These are phyloP conservation scores for Trichosporon sp. DNA, from an alignment of 1,284 basidiomycete species.

Conservation along the genomic window DNA sequence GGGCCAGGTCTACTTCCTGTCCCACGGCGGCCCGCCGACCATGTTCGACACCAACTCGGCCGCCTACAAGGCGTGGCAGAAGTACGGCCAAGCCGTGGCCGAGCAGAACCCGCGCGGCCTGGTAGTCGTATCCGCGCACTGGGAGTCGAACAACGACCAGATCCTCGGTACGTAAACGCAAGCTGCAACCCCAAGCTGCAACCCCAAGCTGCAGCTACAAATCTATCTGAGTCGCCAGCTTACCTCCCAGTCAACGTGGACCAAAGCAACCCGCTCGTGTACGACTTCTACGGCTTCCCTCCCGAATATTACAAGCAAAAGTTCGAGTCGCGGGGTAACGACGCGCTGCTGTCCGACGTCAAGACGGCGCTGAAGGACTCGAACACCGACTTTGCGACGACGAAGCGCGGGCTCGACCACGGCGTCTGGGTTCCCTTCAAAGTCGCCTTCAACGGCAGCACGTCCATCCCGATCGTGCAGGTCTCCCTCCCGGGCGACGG, in stretches of 20 bases:
- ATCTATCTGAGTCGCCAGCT: background rate
- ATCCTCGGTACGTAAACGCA: slow-evolving; percentile 39
- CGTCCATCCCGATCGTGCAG: slow-evolving; percentile 55
- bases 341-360: slow-evolving; percentile 40
- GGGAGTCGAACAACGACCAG: slow-evolving; percentile 49
- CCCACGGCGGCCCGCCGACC: slow-evolving; percentile 57
- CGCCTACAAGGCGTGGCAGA: slow-evolving; percentile 57
- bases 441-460: slow-evolving; percentile 52
- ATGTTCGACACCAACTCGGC: slow-evolving; percentile 53
- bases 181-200: too few relatives aligned
- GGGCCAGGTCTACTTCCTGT: slow-evolving; percentile 53
- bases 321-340: slow-evolving; percentile 44
- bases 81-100: slow-evolving; percentile 49
- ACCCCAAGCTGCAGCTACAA: too few relatives aligned
- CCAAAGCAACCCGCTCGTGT: slow-evolving; percentile 54
- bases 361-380: slow-evolving; percentile 41
- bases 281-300: slow-evolving; percentile 60
- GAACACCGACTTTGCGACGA: slow-evolving; percentile 39
- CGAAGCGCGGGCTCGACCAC: slow-evolving; percentile 57
- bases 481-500: slow-evolving; percentile 56
- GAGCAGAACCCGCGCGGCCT: slow-evolving; percentile 52
- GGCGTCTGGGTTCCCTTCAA: slow-evolving; percentile 59
- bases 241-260: slow-evolving; percentile 50
- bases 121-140: slow-evolving; percentile 59
- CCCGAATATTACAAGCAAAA: slow-evolving; percentile 55